Conservation (phyloP, 306 rosid species). For the Rosa multiflora region DNA sequence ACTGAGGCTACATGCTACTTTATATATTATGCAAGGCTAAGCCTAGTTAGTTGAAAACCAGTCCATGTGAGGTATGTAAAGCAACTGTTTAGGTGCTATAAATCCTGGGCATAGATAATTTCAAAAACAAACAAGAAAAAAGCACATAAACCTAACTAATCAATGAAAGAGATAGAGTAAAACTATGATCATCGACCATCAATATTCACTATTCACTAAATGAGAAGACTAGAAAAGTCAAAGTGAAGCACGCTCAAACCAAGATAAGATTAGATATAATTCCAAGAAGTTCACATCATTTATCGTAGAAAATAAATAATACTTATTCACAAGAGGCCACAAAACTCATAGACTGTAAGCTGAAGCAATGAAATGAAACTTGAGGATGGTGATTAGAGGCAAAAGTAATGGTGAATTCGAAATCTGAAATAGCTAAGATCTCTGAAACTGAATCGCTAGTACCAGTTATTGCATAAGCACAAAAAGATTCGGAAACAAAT, state of each 20-base stretch:
- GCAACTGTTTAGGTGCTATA: not conserved
- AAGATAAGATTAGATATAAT: too few relatives aligned
- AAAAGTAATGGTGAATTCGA: not conserved
- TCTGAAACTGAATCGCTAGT: not conserved
- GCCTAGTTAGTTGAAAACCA: not conserved
- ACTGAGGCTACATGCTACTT: not conserved
- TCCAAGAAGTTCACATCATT: too few relatives aligned
- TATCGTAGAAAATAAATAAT: too few relatives aligned
- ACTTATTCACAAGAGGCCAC: too few relatives aligned
- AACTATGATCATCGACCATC: not conserved
- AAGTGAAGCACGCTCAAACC: too few relatives aligned
- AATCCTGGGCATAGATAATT: not conserved
- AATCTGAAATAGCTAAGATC: not conserved
- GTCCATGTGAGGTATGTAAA: constrained; percentile 1
- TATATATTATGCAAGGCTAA: not conserved
- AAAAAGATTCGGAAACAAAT: not conserved
- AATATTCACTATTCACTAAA: not conserved
- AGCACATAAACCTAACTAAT: not conserved
- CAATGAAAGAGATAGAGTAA: not conserved
- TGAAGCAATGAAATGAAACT: not conserved
- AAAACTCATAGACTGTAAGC: not conserved
- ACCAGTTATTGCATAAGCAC: not conserved
- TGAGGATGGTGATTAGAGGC: constrained; percentile 3
- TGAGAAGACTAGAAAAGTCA: not conserved
- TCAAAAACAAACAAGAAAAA: not conserved